Evolutionary conservation across 345 rosid species (phyloP), one percentile per base, ranked within the genome.

Genomic region (Linum lewisii): DNA sequence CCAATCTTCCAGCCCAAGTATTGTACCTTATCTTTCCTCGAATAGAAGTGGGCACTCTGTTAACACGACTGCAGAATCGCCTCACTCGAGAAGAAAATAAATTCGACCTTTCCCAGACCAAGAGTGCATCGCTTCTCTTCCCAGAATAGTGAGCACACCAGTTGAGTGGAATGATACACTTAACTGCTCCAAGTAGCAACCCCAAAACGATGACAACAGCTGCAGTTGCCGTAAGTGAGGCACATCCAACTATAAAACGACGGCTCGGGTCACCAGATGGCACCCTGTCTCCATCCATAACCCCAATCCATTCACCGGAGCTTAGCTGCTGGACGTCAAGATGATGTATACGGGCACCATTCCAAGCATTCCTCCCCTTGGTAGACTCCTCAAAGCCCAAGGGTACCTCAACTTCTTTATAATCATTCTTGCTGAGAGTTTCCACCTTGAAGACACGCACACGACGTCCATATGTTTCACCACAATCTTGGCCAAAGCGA

Each of bases 401-500:
- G 1, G 90, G 81, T 21, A 87, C 92, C 82, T 90, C 84, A 26
- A 77, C 77, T 79, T 93, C 99, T 71, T 61, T 85, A 64, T 75
- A 93, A 23, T 82, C 86, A 62, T 78, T 74, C 64, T 73, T 72
- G 5, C 90, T 80, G 54, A 93, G 85, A 65, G 64, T 63, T 61
- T 85, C 87, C 32, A 93, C 72, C 75, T 78, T 82, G 71, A 89
- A 93, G 16, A 78, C 26, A 1, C 82, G 90, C 51, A 85, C 63
- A 22, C 77, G 73, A 38, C 82, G 79, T 25, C 97, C 99, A 59
- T 93, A 93, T 6, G 79, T 85, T 64, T 84, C 88, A 50, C 95
- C 95, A 44, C 87, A 89, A 59, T 93, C 97, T 76, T 93, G 99
- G 77, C 99, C 99, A 59, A 81, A 62, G n/a, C 99, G 99, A 70